phyloP scores from a whole-genome alignment of 768 basidiomycete species.

The Boletales sp. region DNA sequence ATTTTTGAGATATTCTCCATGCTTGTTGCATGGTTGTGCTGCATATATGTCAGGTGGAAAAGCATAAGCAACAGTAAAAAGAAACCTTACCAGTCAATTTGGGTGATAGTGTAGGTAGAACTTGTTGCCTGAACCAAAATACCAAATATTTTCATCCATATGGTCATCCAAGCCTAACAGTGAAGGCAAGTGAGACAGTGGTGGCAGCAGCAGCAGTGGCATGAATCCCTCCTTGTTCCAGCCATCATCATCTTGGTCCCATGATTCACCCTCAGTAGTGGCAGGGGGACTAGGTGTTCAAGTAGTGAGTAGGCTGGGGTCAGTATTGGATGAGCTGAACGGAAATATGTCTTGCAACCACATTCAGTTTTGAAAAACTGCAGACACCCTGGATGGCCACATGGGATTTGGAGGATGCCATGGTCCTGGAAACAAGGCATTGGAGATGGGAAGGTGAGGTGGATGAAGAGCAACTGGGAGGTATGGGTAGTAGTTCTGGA shows the following conservation, averaged over 20 bases:
- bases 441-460: neutral
- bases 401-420: neutral
- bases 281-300: neutral
- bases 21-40: neutral
- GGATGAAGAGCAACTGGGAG: too few species aligned
- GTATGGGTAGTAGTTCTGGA: neutral
- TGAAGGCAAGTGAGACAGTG: neutral
- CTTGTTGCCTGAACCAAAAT: neutral
- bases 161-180: neutral
- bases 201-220: too few species aligned
- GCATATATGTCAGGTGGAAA: too few species aligned
- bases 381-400: neutral
- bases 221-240: neutral
- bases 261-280: too few species aligned
- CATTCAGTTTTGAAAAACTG: neutral
- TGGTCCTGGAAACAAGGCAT: neutral
- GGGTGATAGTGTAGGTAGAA: conserved; percentile 3
- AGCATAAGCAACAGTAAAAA: too few species aligned
- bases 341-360: neutral
- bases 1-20: neutral
- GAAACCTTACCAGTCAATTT: neutral
- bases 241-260: neutral
- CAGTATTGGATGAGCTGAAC: neutral
- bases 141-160: neutral
- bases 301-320: neutral